Conservation (phyloP, 2,329 filamentous ascomycete genomes). For the Emmonsiellopsis sp. region DNA sequence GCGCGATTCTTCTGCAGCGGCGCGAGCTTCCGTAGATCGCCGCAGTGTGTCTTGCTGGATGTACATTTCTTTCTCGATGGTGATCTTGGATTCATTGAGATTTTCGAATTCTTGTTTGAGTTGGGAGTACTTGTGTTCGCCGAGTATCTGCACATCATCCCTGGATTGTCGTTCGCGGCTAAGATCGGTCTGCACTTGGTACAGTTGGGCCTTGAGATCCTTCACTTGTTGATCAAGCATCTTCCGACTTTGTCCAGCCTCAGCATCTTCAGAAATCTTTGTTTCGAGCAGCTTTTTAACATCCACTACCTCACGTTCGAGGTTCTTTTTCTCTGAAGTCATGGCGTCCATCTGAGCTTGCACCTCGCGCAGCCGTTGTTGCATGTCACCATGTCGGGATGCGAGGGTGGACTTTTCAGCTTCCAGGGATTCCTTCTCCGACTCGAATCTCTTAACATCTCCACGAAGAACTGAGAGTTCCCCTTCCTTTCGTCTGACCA, state of each 20-base stretch:
- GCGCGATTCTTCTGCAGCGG: slow-evolving; percentile 73
- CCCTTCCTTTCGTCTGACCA: slow-evolving; percentile 88
- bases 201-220: slow-evolving; percentile 77
- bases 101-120: slow-evolving; percentile 78
- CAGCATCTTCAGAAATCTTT: slow-evolving; percentile 79
- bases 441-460: slow-evolving; percentile 75
- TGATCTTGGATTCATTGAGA: slow-evolving; percentile 90
- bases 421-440: slow-evolving; percentile 69
- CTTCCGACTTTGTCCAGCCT: slow-evolving; percentile 71
- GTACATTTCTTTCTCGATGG: slow-evolving; percentile 95
- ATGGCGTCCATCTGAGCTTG: slow-evolving; percentile 84
- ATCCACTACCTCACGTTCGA: slow-evolving; percentile 82
- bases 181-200: slow-evolving; percentile 75
- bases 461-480: slow-evolving; percentile 76
- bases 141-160: slow-evolving; percentile 83
- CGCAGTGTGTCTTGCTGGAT: slow-evolving; percentile 86
- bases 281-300: slow-evolving; percentile 79
- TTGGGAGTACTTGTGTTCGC: slow-evolving; percentile 76
- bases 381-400: slow-evolving; percentile 69
- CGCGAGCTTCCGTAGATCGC: slow-evolving; percentile 71
- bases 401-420: slow-evolving; percentile 64
- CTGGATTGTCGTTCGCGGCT: slow-evolving; percentile 87
- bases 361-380: slow-evolving; percentile 67
- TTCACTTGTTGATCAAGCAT: slow-evolving; percentile 80
- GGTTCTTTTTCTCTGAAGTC: slow-evolving; percentile 70